Percentiles rank a stretch among this genome's conserved stretches.
These are phyloP conservation scores for Eucalyptus polybractea DNA, from an alignment of 345 rosid genomes.

Conservation along the genomic window DNA sequence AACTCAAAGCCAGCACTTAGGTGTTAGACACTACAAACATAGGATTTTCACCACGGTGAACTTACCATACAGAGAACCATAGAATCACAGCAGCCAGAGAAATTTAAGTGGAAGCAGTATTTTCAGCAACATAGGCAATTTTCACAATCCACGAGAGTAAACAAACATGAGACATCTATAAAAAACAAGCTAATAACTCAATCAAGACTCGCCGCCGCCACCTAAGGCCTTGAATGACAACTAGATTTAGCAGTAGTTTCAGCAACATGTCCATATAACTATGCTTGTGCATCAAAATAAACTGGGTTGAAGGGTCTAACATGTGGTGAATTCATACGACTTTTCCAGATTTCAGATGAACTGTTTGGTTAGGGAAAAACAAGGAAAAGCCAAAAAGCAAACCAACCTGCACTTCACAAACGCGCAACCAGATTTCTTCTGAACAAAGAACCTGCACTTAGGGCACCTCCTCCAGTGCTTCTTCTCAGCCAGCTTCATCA, in stretches of 20 bases:
- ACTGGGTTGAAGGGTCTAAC: slow-evolving; percentile 1
- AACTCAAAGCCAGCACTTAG: neutral
- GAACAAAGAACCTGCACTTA: slow-evolving; percentile 22
- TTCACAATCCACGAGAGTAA: neutral
- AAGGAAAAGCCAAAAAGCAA: neutral
- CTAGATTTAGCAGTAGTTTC: neutral
- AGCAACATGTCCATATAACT: neutral
- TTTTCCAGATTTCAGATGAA: neutral
- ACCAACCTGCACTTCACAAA: slow-evolving; percentile 3
- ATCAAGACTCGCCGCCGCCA: neutral
- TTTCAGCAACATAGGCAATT: neutral
- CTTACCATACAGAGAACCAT: neutral
- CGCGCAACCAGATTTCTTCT: slow-evolving; percentile 24
- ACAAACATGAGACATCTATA: neutral
- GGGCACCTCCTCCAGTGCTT: slow-evolving; percentile 37
- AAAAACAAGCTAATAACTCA: neutral
- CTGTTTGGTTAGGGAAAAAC: neutral
- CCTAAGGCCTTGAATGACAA: neutral
- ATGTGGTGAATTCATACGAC: neutral
- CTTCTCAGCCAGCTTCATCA: neutral
- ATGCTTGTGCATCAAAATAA: neutral
- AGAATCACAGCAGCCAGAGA: neutral
- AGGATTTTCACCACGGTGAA: neutral
- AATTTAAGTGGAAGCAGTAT: neutral
- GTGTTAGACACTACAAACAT: neutral